These are phyloP conservation scores for Colletotrichum phormii DNA, from an alignment of 2,329 filamentous ascomycete genomes.

Conservation along the genomic window DNA sequence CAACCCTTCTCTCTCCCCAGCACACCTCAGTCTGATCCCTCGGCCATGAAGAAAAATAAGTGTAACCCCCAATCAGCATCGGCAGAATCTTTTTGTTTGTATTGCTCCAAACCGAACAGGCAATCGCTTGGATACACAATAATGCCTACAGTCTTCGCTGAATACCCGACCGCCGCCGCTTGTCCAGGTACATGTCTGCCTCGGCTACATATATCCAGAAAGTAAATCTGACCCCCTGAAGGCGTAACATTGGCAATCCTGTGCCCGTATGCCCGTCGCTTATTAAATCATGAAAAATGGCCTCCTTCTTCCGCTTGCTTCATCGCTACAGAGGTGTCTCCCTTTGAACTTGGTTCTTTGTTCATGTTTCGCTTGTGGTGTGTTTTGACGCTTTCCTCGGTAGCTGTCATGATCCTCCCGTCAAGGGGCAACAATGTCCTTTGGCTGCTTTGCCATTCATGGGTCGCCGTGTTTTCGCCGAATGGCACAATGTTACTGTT, in stretches of 20 bases:
- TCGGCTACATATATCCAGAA: constrained; percentile 7
- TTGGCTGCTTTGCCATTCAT: neutral
- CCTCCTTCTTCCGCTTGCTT: constrained; percentile 1
- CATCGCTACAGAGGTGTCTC: neutral
- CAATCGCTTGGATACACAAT: constrained; percentile 6
- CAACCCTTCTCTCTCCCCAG: neutral
- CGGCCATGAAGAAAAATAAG: neutral
- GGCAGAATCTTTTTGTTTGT: constrained; percentile 9
- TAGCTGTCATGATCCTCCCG: neutral
- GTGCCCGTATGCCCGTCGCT: neutral
- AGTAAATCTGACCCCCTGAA: neutral
- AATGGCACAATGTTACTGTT: neutral
- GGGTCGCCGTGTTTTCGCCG: neutral
- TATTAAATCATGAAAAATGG: constrained; percentile 4
- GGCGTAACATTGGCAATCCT: constrained; percentile 9
- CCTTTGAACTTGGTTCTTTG: neutral
- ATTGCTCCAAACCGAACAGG: constrained; percentile 2
- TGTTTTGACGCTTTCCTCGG: neutral
- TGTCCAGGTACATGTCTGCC: neutral
- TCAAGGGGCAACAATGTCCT: neutral
- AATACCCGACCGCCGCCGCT: neutral
- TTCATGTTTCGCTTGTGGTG: neutral
- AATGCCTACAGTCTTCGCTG: constrained; percentile 8
- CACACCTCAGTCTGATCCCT: neutral
- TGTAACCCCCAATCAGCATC: neutral